phyloP scores from a whole-genome alignment of 176 grass and related monocot genomes.

The Oryza officinalis region DNA sequence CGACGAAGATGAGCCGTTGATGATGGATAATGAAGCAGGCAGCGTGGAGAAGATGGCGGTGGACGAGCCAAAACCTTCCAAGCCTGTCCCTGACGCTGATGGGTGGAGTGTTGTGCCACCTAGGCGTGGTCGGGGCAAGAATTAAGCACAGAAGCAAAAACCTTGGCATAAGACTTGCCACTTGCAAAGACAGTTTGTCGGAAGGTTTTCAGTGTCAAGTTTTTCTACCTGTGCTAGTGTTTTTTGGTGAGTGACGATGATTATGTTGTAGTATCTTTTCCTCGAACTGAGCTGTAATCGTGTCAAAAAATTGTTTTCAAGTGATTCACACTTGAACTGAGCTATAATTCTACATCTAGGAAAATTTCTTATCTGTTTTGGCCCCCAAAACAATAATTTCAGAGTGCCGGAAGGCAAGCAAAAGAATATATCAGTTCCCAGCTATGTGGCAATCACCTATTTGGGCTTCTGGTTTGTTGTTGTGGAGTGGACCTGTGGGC shows the following conservation, averaged over 20 bases:
- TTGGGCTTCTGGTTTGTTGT: too few relatives aligned
- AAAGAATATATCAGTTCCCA: too few relatives aligned
- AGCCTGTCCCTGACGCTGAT: constrained; percentile 56
- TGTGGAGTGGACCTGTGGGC: too few relatives aligned
- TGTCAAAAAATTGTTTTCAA: not conserved
- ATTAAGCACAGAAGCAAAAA: constrained; percentile 30
- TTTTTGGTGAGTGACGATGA: not conserved
- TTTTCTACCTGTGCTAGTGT: not conserved
- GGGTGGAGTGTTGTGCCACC: constrained; percentile 79
- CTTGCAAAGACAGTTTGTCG: not conserved
- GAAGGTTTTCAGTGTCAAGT: not conserved
- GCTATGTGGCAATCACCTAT: too few relatives aligned
- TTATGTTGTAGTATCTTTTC: not conserved
- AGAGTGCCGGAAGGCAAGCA: not conserved
- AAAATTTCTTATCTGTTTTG: not conserved
- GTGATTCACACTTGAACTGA: not conserved
- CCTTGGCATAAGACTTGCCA: not conserved
- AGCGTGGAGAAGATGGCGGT: constrained; percentile 30
- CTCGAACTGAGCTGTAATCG: not conserved
- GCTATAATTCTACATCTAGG: not conserved
- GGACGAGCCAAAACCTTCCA: constrained; percentile 44
- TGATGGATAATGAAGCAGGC: constrained; percentile 44
- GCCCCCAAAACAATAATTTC: too few relatives aligned
- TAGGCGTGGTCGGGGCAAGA: constrained; percentile 45
- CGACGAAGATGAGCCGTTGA: not conserved